Conservation (phyloP, 768 basidiomycete genomes). For the Lentinula sp. region DNA sequence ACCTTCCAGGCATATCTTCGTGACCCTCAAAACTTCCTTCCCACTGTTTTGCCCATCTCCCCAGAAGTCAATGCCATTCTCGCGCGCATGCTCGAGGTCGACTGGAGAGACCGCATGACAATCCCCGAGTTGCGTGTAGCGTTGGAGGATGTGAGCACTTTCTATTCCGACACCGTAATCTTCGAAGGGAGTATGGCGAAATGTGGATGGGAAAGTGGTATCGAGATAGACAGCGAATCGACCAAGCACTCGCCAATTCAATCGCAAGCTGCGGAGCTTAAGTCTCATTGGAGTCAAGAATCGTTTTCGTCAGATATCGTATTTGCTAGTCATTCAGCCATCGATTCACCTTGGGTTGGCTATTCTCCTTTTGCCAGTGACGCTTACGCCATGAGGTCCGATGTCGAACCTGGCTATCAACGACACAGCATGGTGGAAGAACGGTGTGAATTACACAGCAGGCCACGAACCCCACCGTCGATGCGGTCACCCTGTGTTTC, state of each 20-base stretch:
- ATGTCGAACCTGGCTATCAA: slow-evolving; percentile 53
- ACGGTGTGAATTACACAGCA: slow-evolving; percentile 35
- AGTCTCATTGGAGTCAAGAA: slow-evolving; percentile 60
- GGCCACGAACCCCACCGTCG: slow-evolving; percentile 42
- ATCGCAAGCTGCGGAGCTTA: slow-evolving; percentile 22
- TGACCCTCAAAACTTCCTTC: slow-evolving; percentile 75
- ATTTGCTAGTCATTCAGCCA: slow-evolving; percentile 33
- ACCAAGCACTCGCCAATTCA: slow-evolving; percentile 34
- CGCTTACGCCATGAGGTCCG: slow-evolving; percentile 43
- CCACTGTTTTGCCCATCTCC: slow-evolving; percentile 78
- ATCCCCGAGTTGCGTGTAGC: slow-evolving; percentile 49
- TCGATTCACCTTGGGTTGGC: slow-evolving; percentile 34
- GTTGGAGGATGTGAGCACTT: slow-evolving; percentile 51
- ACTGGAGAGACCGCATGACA: slow-evolving; percentile 55
- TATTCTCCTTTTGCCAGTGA: slow-evolving; percentile 22
- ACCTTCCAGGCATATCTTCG: slow-evolving; percentile 86
- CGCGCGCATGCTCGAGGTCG: slow-evolving; percentile 64
- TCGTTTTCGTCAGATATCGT: slow-evolving; percentile 38
- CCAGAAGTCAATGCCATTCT: slow-evolving; percentile 67
- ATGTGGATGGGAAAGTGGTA: slow-evolving; percentile 72
- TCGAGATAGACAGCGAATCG: slow-evolving; percentile 62
- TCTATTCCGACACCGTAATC: slow-evolving; percentile 70
- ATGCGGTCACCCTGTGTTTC: slow-evolving; percentile 31
- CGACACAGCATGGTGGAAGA: slow-evolving; percentile 30
- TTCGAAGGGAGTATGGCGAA: slow-evolving; percentile 80